phyloP scores from a whole-genome alignment of 2,329 filamentous ascomycete species.

The Cytospora piceae region DNA sequence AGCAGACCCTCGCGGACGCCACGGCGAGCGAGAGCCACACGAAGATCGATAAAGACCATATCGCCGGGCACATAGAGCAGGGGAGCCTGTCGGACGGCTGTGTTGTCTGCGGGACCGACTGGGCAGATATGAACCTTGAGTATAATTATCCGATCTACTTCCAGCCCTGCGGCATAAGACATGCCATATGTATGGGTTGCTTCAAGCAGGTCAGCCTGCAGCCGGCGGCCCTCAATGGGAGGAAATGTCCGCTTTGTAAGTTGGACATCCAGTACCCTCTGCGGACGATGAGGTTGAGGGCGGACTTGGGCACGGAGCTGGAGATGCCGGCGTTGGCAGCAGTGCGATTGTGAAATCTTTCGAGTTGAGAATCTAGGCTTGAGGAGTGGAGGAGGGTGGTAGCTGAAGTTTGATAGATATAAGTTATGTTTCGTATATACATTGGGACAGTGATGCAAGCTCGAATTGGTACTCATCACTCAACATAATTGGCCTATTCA shows the following conservation, averaged over 20 bases:
- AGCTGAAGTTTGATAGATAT: background rate
- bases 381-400: background rate
- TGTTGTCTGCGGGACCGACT: background rate
- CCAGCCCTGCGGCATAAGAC: background rate
- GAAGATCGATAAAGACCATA: background rate
- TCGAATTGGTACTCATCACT: background rate
- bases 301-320: background rate
- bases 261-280: background rate
- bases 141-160: background rate
- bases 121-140: background rate
- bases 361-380: background rate
- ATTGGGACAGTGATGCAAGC: background rate
- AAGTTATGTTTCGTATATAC: background rate
- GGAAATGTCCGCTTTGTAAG: background rate
- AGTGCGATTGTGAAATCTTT: background rate
- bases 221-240: background rate
- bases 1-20: background rate
- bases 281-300: background rate
- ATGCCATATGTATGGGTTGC: background rate
- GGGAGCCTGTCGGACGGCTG: background rate
- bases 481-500: background rate
- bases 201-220: background rate
- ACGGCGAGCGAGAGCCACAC: background rate
- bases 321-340: background rate
- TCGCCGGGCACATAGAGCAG: background rate